phyloP scores from a whole-genome alignment of 225 moss, liverwort and hornwort species.

The Physcomitrium patens region DNA sequence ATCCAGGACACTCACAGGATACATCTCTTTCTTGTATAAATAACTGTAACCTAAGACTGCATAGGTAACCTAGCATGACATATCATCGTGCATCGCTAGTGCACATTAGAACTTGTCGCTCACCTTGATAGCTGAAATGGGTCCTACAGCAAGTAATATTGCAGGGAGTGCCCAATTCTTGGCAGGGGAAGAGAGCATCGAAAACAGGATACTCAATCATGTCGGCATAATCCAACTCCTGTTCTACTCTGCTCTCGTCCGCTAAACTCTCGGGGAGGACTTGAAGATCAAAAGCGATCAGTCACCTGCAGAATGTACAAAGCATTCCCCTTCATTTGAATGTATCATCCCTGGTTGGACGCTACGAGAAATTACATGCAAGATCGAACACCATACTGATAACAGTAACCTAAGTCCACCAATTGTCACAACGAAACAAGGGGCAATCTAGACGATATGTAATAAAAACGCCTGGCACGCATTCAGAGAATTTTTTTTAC shows the following conservation, averaged over 20 bases:
- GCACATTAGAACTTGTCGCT: not conserved
- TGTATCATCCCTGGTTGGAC: not conserved
- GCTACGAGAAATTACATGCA: not conserved
- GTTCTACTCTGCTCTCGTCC: constrained; percentile 5
- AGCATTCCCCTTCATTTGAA: constrained; percentile 7
- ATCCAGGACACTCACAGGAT: not conserved
- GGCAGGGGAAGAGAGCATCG: not conserved
- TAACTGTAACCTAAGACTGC: not conserved
- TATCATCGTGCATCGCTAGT: not conserved
- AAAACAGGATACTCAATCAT: not conserved
- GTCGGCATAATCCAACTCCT: not conserved
- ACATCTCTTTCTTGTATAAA: not conserved
- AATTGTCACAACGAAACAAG: not conserved
- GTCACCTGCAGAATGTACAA: constrained; percentile 6
- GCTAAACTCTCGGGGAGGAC: not conserved
- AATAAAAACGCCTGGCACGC: not conserved
- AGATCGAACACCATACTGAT: constrained; percentile 6
- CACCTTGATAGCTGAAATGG: too few species aligned
- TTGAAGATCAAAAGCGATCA: constrained; percentile 11
- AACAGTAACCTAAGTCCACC: not conserved
- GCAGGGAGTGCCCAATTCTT: not conserved
- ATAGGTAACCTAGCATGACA: constrained; percentile 4
- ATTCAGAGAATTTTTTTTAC: not conserved
- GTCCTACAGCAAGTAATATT: too few species aligned
- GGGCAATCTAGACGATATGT: not conserved